phyloP scores from a whole-genome alignment of 306 rosid genomes.

The Gastrolobium villosum region DNA sequence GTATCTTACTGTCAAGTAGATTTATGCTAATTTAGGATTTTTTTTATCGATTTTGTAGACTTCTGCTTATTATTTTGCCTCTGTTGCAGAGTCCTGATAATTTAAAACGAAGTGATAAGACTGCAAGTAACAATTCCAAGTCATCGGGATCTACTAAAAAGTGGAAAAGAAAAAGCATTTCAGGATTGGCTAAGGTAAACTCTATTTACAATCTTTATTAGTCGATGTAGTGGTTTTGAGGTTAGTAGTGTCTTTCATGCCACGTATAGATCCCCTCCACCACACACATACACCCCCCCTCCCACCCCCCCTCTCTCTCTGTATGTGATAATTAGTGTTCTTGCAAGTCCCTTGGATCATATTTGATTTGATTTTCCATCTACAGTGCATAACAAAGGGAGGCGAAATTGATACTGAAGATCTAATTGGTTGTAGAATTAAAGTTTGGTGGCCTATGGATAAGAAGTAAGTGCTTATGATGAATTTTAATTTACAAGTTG shows the following conservation, averaged over 20 bases:
- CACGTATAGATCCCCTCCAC: conserved; percentile 12
- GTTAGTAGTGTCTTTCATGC: conserved; percentile 23
- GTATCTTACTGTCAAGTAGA: conserved; percentile 41
- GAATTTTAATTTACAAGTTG: conserved; percentile 37
- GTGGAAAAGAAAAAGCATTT: conserved; percentile 70
- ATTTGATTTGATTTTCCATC: conserved; percentile 49
- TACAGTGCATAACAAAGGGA: conserved; percentile 70
- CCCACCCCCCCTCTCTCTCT: neutral
- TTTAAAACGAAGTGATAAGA: conserved; percentile 55
- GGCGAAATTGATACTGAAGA: conserved; percentile 79
- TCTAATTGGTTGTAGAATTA: conserved; percentile 90
- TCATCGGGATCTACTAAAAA: conserved; percentile 66
- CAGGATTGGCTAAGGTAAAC: conserved; percentile 81
- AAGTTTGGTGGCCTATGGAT: conserved; percentile 99
- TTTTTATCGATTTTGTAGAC: conserved; percentile 31
- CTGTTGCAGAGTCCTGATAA: conserved; percentile 67
- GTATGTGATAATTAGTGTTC: conserved; percentile 10
- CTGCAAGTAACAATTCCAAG: conserved; percentile 56
- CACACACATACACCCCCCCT: too few species aligned
- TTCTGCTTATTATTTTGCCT: conserved; percentile 42
- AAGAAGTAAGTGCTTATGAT: conserved; percentile 68
- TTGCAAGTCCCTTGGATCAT: conserved; percentile 11
- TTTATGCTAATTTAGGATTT: conserved; percentile 39
- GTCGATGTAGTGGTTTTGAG: conserved; percentile 25
- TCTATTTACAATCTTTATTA: conserved; percentile 36